phyloP scores from a whole-genome alignment of 1,284 basidiomycete genomes.

The Cryptococcus floricola region DNA sequence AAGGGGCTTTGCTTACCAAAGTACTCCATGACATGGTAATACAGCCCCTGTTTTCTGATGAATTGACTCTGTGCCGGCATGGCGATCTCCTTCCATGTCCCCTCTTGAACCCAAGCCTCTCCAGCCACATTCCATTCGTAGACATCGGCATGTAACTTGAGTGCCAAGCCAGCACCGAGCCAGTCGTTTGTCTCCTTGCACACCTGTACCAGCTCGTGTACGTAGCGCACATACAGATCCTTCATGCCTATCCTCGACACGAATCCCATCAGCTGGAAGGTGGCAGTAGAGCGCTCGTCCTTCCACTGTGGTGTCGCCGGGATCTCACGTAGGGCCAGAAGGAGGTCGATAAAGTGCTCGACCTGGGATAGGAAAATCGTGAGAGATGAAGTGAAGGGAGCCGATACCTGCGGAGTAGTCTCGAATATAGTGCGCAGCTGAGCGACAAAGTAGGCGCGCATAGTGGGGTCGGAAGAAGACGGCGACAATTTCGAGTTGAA shows the following conservation, averaged over 20 bases:
- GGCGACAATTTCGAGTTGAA: constrained; percentile 25
- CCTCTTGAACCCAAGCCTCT: constrained; percentile 64
- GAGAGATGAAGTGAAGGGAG: constrained; percentile 70
- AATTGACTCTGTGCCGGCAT: constrained; percentile 91
- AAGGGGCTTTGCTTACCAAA: constrained; percentile 56
- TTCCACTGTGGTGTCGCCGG: constrained; percentile 89
- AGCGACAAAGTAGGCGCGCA: constrained; percentile 88
- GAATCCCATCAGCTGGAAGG: constrained; percentile 86
- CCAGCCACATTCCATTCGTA: constrained; percentile 81
- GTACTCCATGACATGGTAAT: constrained; percentile 79
- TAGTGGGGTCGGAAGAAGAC: constrained; percentile 85
- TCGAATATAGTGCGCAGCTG: constrained; percentile 86
- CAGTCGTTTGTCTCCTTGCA: constrained; percentile 60
- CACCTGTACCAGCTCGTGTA: constrained; percentile 85
- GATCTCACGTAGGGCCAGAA: constrained; percentile 85
- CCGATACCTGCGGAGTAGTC: constrained; percentile 67
- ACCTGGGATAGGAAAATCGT: constrained; percentile 81
- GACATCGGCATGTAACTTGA: constrained; percentile 89
- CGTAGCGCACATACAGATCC: constrained; percentile 89
- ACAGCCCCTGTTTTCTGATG: constrained; percentile 86
- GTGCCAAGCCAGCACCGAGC: constrained; percentile 84
- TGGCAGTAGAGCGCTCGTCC: constrained; percentile 90
- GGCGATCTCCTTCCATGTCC: constrained; percentile 67
- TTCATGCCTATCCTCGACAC: constrained; percentile 78
- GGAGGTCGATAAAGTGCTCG: constrained; percentile 88